Conservation (phyloP, 2,329 filamentous ascomycete genomes). For the Claviceps capensis region DNA sequence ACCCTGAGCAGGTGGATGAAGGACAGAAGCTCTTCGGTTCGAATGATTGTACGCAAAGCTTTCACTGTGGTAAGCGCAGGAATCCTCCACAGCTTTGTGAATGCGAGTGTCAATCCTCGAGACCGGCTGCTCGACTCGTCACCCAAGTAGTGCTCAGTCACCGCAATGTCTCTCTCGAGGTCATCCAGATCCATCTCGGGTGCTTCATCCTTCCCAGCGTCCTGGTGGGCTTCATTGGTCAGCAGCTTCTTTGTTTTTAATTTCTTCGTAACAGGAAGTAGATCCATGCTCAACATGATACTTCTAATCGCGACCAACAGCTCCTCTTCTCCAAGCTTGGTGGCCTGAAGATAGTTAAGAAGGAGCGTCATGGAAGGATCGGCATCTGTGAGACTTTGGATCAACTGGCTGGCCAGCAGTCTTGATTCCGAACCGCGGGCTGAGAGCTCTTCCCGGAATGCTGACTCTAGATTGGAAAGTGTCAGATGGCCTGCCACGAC, state of each 20-base stretch:
- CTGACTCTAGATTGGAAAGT: slow-evolving; percentile 42
- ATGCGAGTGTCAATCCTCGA: slow-evolving; percentile 50
- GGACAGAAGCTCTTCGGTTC: slow-evolving; percentile 54
- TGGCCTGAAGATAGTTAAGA: slow-evolving; percentile 49
- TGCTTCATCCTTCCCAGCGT: slow-evolving; percentile 15
- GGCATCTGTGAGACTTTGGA: slow-evolving; percentile 47
- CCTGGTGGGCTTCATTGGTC: slow-evolving; percentile 13
- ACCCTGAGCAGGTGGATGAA: slow-evolving; percentile 60
- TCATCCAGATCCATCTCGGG: slow-evolving; percentile 44
- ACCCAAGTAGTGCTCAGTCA: slow-evolving; percentile 53
- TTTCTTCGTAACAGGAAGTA: slow-evolving; percentile 31
- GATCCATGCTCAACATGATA: slow-evolving; percentile 56
- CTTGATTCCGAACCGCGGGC: slow-evolving; percentile 28
- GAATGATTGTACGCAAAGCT: slow-evolving; percentile 48
- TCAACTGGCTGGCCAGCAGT: slow-evolving; percentile 46
- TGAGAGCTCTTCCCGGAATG: slow-evolving; percentile 36
- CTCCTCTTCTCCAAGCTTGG: slow-evolving; percentile 51
- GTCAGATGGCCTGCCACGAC: slow-evolving; percentile 47
- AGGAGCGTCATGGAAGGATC: slow-evolving; percentile 57
- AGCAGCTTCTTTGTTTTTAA: slow-evolving; percentile 19
- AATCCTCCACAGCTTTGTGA: slow-evolving; percentile 56
- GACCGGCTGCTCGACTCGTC: slow-evolving; percentile 49
- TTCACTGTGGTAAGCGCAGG: slow-evolving; percentile 45
- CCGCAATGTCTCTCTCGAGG: slow-evolving; percentile 50
- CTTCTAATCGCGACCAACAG: slow-evolving; percentile 51